Evolutionary conservation across 78 protist genomes (phyloP).

Genomic region (Planoprotostelium fungivorum): DNA sequence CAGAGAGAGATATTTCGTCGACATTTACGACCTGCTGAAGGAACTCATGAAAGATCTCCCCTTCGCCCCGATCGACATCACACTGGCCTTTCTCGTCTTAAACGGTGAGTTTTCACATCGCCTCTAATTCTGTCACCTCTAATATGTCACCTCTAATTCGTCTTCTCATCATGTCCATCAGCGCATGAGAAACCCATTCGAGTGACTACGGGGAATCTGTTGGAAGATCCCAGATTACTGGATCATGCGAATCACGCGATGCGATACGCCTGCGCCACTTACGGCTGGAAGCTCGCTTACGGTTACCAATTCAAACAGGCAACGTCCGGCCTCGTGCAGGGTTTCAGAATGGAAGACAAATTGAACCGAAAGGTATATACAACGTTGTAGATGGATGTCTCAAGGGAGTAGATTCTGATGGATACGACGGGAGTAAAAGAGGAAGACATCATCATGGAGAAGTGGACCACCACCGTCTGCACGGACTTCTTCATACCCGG

Average conservation of each 20-base stretch:
- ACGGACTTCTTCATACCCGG: background rate
- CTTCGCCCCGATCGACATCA: background rate
- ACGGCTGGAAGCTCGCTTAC: background rate
- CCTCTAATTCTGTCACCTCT: background rate
- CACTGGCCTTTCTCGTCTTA: background rate
- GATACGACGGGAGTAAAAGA: slow-evolving; percentile 32
- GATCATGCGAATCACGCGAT: background rate
- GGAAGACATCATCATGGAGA: slow-evolving; percentile 23
- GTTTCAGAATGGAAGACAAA: background rate
- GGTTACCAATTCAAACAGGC: background rate
- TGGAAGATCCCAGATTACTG: background rate
- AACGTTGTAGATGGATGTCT: too few species aligned
- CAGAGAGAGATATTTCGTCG: background rate
- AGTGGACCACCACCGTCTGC: slow-evolving; percentile 16
- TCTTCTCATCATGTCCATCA: background rate
- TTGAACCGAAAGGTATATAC: background rate
- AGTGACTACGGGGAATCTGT: background rate
- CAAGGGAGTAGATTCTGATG: slow-evolving; percentile 6
- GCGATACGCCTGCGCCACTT: background rate
- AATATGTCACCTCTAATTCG: background rate
- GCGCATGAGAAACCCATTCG: background rate
- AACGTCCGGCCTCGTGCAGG: background rate
- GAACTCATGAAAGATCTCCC: background rate
- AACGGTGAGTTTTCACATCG: background rate
- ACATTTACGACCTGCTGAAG: background rate